phyloP scores from a whole-genome alignment of 768 basidiomycete genomes.

The Leucosporidium scottii region DNA sequence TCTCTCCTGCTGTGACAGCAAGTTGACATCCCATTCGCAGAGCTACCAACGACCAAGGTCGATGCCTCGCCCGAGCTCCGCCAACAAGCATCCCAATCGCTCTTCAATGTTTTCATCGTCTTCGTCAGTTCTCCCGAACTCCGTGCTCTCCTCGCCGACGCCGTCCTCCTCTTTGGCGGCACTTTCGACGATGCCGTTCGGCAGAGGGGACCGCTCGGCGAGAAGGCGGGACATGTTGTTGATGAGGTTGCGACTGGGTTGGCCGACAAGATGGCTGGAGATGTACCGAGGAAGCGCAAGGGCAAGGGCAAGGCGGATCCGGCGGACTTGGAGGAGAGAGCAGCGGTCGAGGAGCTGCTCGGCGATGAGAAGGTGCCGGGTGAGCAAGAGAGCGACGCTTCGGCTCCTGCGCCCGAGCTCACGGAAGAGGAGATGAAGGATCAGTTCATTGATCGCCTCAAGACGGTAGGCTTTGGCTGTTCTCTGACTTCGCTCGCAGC shows the following conservation, averaged over 20 bases:
- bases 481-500: not conserved
- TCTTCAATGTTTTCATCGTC: slow-evolving; percentile 12
- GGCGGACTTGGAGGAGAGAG: no score
- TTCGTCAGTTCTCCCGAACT: slow-evolving; percentile 17
- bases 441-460: slow-evolving; percentile 26
- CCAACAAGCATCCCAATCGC: not conserved
- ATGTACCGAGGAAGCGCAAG: no score
- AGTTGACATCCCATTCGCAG: not conserved
- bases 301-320: no score
- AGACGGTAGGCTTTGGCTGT: not conserved
- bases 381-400: not conserved
- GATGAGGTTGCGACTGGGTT: slow-evolving; percentile 1
- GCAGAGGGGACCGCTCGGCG: not conserved
- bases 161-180: slow-evolving; percentile 17
- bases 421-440: slow-evolving; percentile 7
- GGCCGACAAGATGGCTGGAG: not conserved
- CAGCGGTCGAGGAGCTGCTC: no score
- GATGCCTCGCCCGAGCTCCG: not conserved
- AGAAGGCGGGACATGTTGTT: not conserved
- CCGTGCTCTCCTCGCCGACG: slow-evolving; percentile 16
- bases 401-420: not conserved
- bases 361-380: not conserved
- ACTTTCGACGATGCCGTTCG: not conserved
- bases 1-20: no score
- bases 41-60: not conserved